These are phyloP conservation scores for Starmerella floricola DNA, from an alignment of 805 yeast species.

Conservation along the genomic window DNA sequence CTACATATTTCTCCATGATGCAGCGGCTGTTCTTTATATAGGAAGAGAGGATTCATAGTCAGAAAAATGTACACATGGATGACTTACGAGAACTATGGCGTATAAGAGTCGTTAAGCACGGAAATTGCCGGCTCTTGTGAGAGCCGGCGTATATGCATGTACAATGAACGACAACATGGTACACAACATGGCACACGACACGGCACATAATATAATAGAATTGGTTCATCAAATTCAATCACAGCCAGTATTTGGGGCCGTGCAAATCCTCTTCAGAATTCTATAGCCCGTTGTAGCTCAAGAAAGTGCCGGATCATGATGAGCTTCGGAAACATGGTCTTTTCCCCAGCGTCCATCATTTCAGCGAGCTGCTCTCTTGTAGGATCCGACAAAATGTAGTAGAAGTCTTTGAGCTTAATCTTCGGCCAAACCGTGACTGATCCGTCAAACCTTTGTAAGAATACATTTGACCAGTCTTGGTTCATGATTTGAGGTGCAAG, in stretches of 20 bases:
- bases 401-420: slow-evolving; percentile 45
- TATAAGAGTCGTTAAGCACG: too few species aligned
- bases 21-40: too few species aligned
- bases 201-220: neutral
- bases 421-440: slow-evolving; percentile 69
- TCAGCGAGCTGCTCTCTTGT: slow-evolving; percentile 42
- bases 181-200: too few species aligned
- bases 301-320: slow-evolving; percentile 53
- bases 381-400: slow-evolving; percentile 58
- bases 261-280: neutral
- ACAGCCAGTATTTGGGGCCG: neutral
- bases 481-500: slow-evolving; percentile 55
- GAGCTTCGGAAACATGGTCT: slow-evolving; percentile 53
- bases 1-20: too few species aligned
- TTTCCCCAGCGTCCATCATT: slow-evolving; percentile 52
- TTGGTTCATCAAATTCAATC: too few species aligned
- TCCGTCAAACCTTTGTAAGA: slow-evolving; percentile 64
- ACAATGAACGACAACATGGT: too few species aligned
- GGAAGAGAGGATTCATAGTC: too few species aligned
- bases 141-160: too few species aligned
- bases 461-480: slow-evolving; percentile 71
- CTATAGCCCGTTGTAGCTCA: slow-evolving; percentile 37
- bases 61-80: too few species aligned
- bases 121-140: too few species aligned
- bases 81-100: too few species aligned